Conservation (phyloP, 805 yeast species). For the Nakazawaea peltata region DNA sequence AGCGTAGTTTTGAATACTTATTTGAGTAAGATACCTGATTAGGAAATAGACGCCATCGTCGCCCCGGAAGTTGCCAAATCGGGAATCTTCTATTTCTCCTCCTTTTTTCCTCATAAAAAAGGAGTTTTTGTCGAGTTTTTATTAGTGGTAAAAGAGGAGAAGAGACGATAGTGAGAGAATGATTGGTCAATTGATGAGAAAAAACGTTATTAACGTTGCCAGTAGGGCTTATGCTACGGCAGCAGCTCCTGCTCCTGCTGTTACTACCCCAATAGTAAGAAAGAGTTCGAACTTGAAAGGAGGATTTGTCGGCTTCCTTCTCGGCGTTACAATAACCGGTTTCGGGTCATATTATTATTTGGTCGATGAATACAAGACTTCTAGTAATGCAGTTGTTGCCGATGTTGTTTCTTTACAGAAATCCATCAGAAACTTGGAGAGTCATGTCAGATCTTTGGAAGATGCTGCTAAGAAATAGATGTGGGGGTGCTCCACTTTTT, state of each 20-base stretch:
- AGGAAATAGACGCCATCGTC: too few relatives aligned
- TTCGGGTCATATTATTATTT: constrained; percentile 70
- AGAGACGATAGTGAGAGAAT: too few relatives aligned
- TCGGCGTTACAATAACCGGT: constrained; percentile 72
- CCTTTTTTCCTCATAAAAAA: too few relatives aligned
- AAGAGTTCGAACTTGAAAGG: constrained; percentile 24
- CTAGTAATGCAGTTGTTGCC: constrained; percentile 64
- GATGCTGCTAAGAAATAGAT: constrained; percentile 22
- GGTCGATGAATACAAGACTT: constrained; percentile 66
- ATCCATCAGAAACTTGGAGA: constrained; percentile 59
- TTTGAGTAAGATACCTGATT: too few relatives aligned
- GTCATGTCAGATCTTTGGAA: constrained; percentile 60
- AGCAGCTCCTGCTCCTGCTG: constrained; percentile 1
- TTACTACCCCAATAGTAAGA: constrained; percentile 12
- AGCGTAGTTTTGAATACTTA: too few relatives aligned
- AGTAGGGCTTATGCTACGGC: constrained; percentile 2
- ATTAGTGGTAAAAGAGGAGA: too few relatives aligned
- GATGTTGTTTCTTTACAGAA: constrained; percentile 68
- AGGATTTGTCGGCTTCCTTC: constrained; percentile 65
- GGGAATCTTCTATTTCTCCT: too few relatives aligned
- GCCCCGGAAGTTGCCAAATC: too few relatives aligned
- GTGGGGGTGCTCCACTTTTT: too few relatives aligned
- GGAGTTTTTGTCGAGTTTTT: too few relatives aligned
- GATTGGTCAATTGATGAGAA: constrained; percentile 8
- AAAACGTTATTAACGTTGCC: neutral